Evolutionary conservation across 441 rosid genomes (phyloP).

Genomic region (Pelargonium exstipulatum): DNA sequence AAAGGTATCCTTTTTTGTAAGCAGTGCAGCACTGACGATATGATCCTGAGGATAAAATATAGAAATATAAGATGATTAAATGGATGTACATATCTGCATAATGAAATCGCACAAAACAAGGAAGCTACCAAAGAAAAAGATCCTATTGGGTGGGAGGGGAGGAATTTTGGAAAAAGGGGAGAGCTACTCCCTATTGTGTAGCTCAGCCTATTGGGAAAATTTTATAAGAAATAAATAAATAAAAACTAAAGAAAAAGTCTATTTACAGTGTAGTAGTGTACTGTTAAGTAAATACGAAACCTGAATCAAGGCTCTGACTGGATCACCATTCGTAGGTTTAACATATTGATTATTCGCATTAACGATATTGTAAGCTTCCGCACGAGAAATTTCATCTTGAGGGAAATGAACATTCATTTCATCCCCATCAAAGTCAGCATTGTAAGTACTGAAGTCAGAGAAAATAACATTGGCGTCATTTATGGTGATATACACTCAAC

Average conservation of each 20-base stretch:
- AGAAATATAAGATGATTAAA: slow-evolving; percentile 13
- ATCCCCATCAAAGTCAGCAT: slow-evolving; percentile 99
- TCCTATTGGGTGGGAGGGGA: background rate
- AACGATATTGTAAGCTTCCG: slow-evolving; percentile 98
- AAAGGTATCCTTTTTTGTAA: slow-evolving; percentile 88
- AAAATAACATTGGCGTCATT: slow-evolving; percentile 8
- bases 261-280: slow-evolving; percentile 3
- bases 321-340: slow-evolving; percentile 92
- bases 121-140: background rate
- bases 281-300: slow-evolving; percentile 32
- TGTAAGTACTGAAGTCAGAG: slow-evolving; percentile 72
- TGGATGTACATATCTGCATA: slow-evolving; percentile 4
- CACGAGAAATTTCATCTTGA: slow-evolving; percentile 98
- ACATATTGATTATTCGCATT: slow-evolving; percentile 97
- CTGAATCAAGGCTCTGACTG: slow-evolving; percentile 92
- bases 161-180: no score
- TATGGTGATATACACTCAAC: slow-evolving; percentile 3
- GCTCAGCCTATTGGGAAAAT: background rate
- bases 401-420: slow-evolving; percentile 99
- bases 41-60: slow-evolving; percentile 65
- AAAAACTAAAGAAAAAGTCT: slow-evolving; percentile 3
- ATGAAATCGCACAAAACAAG: slow-evolving; percentile 19
- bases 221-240: background rate
- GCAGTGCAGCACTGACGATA: slow-evolving; percentile 79
- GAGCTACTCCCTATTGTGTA: no score